Evolutionary conservation across 2,329 filamentous ascomycete species (phyloP).

Genomic region (Fusarium ramigenum): DNA sequence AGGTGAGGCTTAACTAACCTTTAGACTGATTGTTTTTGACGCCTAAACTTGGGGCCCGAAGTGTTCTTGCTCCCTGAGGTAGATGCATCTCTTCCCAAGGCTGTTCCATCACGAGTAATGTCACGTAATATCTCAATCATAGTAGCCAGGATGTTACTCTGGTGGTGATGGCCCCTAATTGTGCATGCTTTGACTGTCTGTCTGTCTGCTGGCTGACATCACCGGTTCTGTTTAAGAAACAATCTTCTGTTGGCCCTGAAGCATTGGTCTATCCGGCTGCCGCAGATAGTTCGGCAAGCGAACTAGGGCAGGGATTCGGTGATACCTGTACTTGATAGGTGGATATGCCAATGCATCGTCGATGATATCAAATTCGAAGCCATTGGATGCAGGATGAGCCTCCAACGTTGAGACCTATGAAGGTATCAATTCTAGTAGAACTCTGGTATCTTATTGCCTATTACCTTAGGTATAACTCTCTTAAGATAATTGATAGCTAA

Average conservation of each 20-base stretch:
- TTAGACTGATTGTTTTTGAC: neutral
- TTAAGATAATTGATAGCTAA: neutral
- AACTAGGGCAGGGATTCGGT: neutral
- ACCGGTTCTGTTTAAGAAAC: neutral
- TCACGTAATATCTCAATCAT: neutral
- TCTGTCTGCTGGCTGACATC: neutral
- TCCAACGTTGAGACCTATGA: neutral
- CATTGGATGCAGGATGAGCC: neutral
- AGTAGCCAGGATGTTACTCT: neutral
- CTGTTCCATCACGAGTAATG: neutral
- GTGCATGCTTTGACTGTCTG: neutral
- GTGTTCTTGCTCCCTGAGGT: neutral
- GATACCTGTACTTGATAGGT: neutral
- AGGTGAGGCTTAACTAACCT: neutral
- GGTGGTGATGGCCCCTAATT: neutral
- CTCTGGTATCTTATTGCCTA: neutral
- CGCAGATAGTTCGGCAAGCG: conserved; percentile 13
- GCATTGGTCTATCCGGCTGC: neutral
- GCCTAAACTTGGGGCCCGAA: neutral
- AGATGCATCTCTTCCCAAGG: neutral
- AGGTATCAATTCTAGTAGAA: neutral
- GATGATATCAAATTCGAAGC: neutral
- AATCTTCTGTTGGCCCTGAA: conserved; percentile 3
- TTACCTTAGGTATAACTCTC: neutral
- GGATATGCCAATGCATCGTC: neutral